Conservation (phyloP, 306 rosid species). For the Crotalaria pallida region DNA sequence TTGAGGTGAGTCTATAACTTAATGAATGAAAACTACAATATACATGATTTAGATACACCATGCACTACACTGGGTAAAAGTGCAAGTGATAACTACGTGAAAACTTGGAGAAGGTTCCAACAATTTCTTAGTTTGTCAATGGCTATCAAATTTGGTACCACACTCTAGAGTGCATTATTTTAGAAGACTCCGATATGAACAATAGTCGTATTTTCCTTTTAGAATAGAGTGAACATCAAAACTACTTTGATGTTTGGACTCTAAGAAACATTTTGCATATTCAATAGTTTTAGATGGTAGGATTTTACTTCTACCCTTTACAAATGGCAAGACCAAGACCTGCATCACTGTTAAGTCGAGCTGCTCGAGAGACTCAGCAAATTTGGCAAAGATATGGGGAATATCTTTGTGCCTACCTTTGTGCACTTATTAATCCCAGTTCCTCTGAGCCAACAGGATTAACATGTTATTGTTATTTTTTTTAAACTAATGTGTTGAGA, state of each 20-base stretch:
- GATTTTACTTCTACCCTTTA: conserved; percentile 48
- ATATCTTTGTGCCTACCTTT: too few species aligned
- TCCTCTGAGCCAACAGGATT: too few species aligned
- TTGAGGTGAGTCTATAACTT: conserved; percentile 11
- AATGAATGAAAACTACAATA: neutral
- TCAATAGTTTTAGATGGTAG: neutral
- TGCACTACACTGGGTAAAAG: neutral
- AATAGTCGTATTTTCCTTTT: neutral
- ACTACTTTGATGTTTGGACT: neutral
- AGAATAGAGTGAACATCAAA: neutral
- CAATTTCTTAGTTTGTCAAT: neutral
- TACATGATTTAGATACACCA: neutral
- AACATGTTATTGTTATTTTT: too few species aligned
- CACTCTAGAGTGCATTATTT: neutral
- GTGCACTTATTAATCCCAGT: too few species aligned
- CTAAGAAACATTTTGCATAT: neutral
- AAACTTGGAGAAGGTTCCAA: neutral
- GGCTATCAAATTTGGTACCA: neutral
- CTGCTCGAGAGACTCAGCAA: conserved; percentile 53
- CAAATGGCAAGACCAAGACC: conserved; percentile 97
- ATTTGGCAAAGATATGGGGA: conserved; percentile 69
- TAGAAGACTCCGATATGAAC: neutral
- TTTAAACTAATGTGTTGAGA: too few species aligned
- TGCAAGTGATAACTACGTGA: neutral
- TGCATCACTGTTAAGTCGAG: conserved; percentile 42